These are phyloP conservation scores for Fraxinus cuspidata DNA, from an alignment of 257 asterid genomes.

Conservation along the genomic window DNA sequence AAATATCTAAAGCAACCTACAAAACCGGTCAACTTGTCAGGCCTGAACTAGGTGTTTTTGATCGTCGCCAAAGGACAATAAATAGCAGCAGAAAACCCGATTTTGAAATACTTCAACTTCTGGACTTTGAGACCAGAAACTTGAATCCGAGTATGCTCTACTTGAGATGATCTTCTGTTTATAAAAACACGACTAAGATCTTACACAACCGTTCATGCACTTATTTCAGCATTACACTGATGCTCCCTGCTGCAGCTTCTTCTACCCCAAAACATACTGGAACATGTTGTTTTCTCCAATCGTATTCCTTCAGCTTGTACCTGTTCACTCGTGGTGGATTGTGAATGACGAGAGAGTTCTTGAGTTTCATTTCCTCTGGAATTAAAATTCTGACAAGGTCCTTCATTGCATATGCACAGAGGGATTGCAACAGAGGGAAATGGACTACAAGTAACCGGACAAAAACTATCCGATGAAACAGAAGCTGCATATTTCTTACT, in stretches of 20 bases:
- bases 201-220: conserved; percentile 42
- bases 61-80: conserved; percentile 5
- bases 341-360: conserved; percentile 60
- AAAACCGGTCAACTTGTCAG: background rate
- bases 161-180: conserved; percentile 6
- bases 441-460: conserved; percentile 93
- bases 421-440: conserved; percentile 89
- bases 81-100: conserved; percentile 25
- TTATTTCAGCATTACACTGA: conserved; percentile 94
- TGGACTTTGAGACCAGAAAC: background rate
- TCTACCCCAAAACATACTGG: conserved; percentile 94
- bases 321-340: conserved; percentile 45
- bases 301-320: conserved; percentile 63
- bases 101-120: conserved; percentile 8
- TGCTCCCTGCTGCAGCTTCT: conserved; percentile 95
- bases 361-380: conserved; percentile 50
- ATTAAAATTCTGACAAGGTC: conserved; percentile 66
- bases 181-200: background rate
- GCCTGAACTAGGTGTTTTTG: background rate
- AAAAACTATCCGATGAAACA: conserved; percentile 66
- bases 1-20: conserved; percentile 19
- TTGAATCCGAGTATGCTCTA: conserved; percentile 5
- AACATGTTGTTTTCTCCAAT: conserved; percentile 72
- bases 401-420: conserved; percentile 80
- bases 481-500: conserved; percentile 74